These are phyloP conservation scores for Samsoniella hepiali DNA, from an alignment of 2,329 filamentous ascomycete genomes.

Conservation along the genomic window DNA sequence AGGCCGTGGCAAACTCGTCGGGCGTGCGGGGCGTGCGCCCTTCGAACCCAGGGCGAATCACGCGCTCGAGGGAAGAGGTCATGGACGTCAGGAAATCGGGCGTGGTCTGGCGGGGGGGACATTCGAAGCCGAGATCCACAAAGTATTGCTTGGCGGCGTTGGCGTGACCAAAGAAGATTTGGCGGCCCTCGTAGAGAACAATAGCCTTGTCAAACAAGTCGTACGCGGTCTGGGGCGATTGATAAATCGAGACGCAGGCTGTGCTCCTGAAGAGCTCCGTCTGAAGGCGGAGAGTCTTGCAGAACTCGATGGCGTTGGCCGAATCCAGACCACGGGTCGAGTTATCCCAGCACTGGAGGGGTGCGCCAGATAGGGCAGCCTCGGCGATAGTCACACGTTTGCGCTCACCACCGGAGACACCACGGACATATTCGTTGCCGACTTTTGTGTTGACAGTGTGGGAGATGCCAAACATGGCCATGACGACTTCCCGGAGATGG, in stretches of 20 bases:
- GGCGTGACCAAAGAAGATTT: slow-evolving; percentile 62
- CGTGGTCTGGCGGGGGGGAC: slow-evolving; percentile 63
- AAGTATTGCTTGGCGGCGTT: slow-evolving; percentile 63
- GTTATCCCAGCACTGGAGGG: slow-evolving; percentile 68
- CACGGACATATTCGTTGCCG: slow-evolving; percentile 71
- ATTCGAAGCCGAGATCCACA: slow-evolving; percentile 63
- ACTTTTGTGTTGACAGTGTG: slow-evolving; percentile 71
- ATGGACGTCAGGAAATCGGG: slow-evolving; percentile 72
- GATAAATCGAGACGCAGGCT: slow-evolving; percentile 70
- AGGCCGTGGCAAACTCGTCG: slow-evolving; percentile 58
- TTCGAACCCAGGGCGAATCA: slow-evolving; percentile 55
- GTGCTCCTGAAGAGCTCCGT: slow-evolving; percentile 65
- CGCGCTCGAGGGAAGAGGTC: slow-evolving; percentile 56
- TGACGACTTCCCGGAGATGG: slow-evolving; percentile 53
- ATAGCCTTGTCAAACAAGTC: slow-evolving; percentile 60
- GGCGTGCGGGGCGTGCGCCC: slow-evolving; percentile 55
- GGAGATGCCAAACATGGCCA: slow-evolving; percentile 20
- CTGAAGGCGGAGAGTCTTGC: slow-evolving; percentile 64
- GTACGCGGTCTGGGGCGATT: slow-evolving; percentile 63
- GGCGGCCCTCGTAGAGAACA: slow-evolving; percentile 58
- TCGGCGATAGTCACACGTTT: slow-evolving; percentile 65
- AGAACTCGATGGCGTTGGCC: slow-evolving; percentile 73
- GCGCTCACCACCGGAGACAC: slow-evolving; percentile 71
- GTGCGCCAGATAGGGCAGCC: slow-evolving; percentile 55
- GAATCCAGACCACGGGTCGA: slow-evolving; percentile 71